These are phyloP conservation scores for Rhodosporidiobolus sp. DNA, from an alignment of 768 basidiomycete genomes.

Conservation along the genomic window DNA sequence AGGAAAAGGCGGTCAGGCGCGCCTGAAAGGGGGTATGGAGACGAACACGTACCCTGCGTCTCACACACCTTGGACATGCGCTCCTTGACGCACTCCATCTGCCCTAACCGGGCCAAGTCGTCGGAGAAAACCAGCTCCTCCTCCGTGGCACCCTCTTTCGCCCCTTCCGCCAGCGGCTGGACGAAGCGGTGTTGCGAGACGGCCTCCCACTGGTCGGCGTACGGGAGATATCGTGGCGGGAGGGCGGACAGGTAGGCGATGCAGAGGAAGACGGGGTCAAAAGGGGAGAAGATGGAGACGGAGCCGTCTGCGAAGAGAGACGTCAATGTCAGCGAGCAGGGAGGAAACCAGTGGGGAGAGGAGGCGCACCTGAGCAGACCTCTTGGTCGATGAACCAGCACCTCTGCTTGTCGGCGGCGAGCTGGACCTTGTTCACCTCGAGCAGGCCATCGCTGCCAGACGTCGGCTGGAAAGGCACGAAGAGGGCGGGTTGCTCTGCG, in stretches of 20 bases:
- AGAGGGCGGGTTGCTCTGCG: conserved; percentile 23
- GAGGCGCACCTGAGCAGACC: conserved; percentile 15
- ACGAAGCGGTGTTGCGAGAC: conserved; percentile 12
- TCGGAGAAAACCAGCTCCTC: conserved; percentile 11
- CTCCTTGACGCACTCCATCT: conserved; percentile 14
- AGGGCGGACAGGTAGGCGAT: conserved; percentile 28
- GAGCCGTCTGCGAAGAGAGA: conserved; percentile 18
- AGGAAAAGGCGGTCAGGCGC: background rate
- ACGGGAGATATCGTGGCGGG: conserved; percentile 8
- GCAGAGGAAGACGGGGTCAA: conserved; percentile 35
- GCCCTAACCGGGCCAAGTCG: conserved; percentile 9
- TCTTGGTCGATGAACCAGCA: conserved; percentile 37
- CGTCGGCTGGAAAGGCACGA: conserved; percentile 1
- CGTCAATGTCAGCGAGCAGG: background rate
- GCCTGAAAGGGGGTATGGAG: background rate
- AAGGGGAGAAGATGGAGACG: conserved; percentile 19
- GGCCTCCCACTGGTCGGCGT: conserved; percentile 28
- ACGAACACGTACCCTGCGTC: conserved; percentile 12
- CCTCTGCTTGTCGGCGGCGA: conserved; percentile 26
- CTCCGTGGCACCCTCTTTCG: background rate
- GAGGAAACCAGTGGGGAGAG: too few relatives aligned
- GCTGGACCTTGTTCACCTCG: conserved; percentile 30
- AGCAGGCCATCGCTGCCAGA: conserved; percentile 8
- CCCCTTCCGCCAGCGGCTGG: background rate
- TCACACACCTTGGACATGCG: conserved; percentile 29